Evolutionary conservation across 2,329 filamentous ascomycete genomes (phyloP), one percentile per base, ranked within the genome.

Genomic region (Monosporascus ibericus): DNA sequence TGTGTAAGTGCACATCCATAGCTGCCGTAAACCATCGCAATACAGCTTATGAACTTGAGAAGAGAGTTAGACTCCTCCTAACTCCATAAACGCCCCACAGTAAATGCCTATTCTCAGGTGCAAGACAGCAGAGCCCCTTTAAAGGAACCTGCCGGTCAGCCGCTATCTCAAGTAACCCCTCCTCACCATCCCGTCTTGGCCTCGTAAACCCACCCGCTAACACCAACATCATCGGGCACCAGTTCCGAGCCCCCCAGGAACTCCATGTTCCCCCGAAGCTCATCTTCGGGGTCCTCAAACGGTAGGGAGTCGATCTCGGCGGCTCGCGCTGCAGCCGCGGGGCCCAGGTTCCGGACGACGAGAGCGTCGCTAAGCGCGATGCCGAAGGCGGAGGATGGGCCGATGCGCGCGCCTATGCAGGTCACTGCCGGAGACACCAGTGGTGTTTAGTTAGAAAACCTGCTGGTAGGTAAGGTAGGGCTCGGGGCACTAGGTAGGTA

Each of bases 361-460:
- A 84, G 62, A 1, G 60, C 89, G 58, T 91, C 87, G 40, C 89
- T 88, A 18, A 89, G 78, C 20, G 78, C 72, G 52, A 92, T 85
- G 8, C 85, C 86, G 50, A 90, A 86, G 1, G 86, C 86, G 14
- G 79, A 73, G 3, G 82, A 78, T 0, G 88, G 83, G 61, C 92
- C 78, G 60, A 85, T 74, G 49, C 88, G 82, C 5, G 89, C 86
- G 63, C 94, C 88, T 88, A 94, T 94, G 70, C 89, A 94, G 0
- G 87, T 88, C 44, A 92, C 78, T 79, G 27, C 20, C 9, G 4
- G 14, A 20, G 2, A 20, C 30, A 48, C 44, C 52, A 52, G 44
- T 68, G 62, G 36, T 42, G 27, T 36, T 27, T 52, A 47, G 17
- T 48, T 30, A 27, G 20, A 20, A 44, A 5, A 18, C 22, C 37